A percentile compares a stretch with the other conserved stretches of the same genome.
Evolutionary conservation across 306 rosid genomes (phyloP).

Genomic region (Quercus glauca): DNA sequence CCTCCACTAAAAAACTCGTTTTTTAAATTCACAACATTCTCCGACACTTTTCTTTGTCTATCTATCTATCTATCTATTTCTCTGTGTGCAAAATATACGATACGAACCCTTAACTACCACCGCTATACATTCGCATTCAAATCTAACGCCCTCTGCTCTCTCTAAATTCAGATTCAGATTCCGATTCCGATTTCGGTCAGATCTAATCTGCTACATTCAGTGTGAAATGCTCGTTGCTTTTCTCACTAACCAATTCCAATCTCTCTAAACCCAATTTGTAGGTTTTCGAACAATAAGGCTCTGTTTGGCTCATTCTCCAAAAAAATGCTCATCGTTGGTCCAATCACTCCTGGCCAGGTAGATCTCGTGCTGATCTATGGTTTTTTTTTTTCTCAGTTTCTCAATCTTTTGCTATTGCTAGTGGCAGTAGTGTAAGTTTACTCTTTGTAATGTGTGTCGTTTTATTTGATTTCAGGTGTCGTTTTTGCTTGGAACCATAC

Average conservation of each 20-base stretch:
- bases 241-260: not conserved
- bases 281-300: not conserved
- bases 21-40: not conserved
- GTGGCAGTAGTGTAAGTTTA: not conserved
- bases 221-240: conserved; percentile 23
- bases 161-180: not conserved
- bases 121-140: not conserved
- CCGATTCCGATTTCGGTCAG: conserved; percentile 11
- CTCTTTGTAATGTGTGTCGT: no score
- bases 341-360: conserved; percentile 88
- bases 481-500: conserved; percentile 62
- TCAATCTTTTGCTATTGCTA: not conserved
- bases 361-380: conserved; percentile 7
- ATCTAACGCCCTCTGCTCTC: not conserved
- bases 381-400: conserved; percentile 27
- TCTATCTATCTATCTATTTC: not conserved
- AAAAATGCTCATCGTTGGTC: conserved; percentile 54
- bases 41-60: not conserved
- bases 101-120: not conserved
- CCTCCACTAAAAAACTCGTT: not conserved
- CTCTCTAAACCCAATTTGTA: conserved; percentile 20
- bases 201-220: conserved; percentile 32
- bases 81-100: not conserved
- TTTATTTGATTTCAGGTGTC: conserved; percentile 48
- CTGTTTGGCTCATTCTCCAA: conserved; percentile 6